Base-by-base conservation (phyloP, 176 grass and related monocot genomes). In the Coix lacrymajobi region DNA sequence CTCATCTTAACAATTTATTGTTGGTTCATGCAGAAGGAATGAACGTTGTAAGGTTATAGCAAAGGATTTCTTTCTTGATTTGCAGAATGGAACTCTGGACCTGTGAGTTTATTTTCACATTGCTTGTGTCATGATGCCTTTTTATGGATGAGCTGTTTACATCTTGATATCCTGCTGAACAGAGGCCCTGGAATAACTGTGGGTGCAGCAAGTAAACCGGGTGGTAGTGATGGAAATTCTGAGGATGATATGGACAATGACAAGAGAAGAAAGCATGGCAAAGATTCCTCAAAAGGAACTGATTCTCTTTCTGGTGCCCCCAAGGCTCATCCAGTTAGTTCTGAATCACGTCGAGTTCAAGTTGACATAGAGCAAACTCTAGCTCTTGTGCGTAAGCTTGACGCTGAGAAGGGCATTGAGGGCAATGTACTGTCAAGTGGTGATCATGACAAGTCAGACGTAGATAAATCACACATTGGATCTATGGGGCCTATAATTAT, bases 401-500 rank as follows among this genome's bases (percentile, higher is more conserved):
- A 99, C 68, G 72, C 57, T 14, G 97, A 99, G 91, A 99, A 99
- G 83, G 89, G 93, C 46, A 90, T 99, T 40, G 85, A 89, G 75
- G 87, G 89, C 37, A 99, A 99, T 80, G 54, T 90, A 34, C 86
- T 99, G 19, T 95, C 69, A 41, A 86, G 69, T 73, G 84, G 85
- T 78, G 89, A 92, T 79, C 87, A 88, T 74, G 93, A 92, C n/a
- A 92, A 87, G 72, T 66, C 85, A 34, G 87, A 92, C 81, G 67
- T 84, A 19, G 93, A 99, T 36, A 96, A 96, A 52, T 94, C 93
- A 54, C 93, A 99, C 82, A 92, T 92, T 37, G 97, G 93, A 80
- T 95, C 91, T n/a, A 96, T 96, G 97, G n/a, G 97, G 8, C 97
- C 97, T 76, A 96, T 99, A 60, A 86, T 99, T 79, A 99, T 99